Conservation (phyloP, 306 rosid species). For the Rosa lucieae region DNA sequence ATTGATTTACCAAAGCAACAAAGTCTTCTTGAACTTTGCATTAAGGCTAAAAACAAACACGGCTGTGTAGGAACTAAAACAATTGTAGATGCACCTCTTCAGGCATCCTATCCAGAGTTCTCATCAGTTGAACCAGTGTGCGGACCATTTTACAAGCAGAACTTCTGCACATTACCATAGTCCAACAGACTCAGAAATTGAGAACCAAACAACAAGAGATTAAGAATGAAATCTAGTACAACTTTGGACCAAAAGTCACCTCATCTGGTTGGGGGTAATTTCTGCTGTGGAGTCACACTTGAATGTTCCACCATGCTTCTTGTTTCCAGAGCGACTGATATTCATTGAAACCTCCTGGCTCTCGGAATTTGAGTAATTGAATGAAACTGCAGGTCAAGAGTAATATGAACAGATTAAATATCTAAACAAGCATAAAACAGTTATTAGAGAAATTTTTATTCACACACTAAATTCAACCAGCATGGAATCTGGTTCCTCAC, state of each 20-base stretch:
- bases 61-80: slow-evolving; percentile 3
- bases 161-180: slow-evolving; percentile 56
- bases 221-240: slow-evolving; percentile 10
- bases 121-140: slow-evolving; percentile 91
- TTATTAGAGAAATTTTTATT: background rate
- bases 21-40: background rate
- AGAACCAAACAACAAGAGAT: background rate
- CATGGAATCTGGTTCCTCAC: background rate
- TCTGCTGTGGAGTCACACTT: slow-evolving; percentile 70
- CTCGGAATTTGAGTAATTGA: slow-evolving; percentile 73
- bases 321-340: slow-evolving; percentile 77
- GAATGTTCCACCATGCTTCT: slow-evolving; percentile 75
- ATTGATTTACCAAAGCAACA: background rate
- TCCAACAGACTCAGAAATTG: background rate
- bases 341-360: slow-evolving; percentile 84
- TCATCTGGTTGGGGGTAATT: slow-evolving; percentile 92
- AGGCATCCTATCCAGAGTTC: slow-evolving; percentile 98
- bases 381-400: slow-evolving; percentile 64
- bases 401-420: slow-evolving; percentile 8
- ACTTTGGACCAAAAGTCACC: slow-evolving; percentile 36
- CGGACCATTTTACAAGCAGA: slow-evolving; percentile 99
- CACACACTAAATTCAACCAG: slow-evolving; percentile 8
- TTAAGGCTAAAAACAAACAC: slow-evolving; percentile 6
- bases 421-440: background rate
- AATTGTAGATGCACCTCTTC: slow-evolving; percentile 62